Base-by-base conservation (phyloP, 2,329 filamentous ascomycete genomes). In the Chaetomiaceae sp. region DNA sequence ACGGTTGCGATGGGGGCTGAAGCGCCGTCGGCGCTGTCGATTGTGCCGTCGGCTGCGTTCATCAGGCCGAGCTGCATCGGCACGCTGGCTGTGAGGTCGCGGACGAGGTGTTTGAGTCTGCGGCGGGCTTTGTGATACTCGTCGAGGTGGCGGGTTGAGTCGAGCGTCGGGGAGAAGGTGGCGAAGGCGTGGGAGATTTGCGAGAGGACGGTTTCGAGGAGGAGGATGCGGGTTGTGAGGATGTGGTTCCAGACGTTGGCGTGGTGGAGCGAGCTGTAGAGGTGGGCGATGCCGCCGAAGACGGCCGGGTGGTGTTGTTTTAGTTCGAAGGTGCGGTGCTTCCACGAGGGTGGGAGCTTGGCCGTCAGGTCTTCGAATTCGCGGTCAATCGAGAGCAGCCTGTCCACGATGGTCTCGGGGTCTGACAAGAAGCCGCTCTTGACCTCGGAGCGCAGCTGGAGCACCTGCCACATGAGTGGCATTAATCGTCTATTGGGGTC, bases 21-120 rank as follows among this genome's bases (percentile, higher is more conserved):
- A 34, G 55, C 46, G 30, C 47, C 50, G 33, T 51, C 48, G 12
- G 59, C 55, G 25, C 53, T 55, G 34, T 60, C 60, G 23, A 63
- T 59, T 38, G 59, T 62, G 16, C 68, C 63, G 53, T 71, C 70
- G 43, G 62, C 63, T 10, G 70, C 66, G 51, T 66, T 71, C 41
- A 77, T 66, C n/a, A 76, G 63, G 27, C 73, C 74, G 38, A 76
- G 72, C 56, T 76, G 70, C 57, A 77, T 74, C 0, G 75, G 75
- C 2, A 76, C 68, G 45, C 69, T 76, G 39, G 73, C 72, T 35
- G 71, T 63, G 41, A 77, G 69, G 23, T 69, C 70, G 38, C 69
- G 63, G 46, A 70, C 65, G 21, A 76, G 63, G 44, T 65, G 65
- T 44, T 68, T 63, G 25, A 77, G 63, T 48, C 70, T 68, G 4